phyloP scores from a whole-genome alignment of 345 rosid genomes.

The Eucalyptus polybractea region DNA sequence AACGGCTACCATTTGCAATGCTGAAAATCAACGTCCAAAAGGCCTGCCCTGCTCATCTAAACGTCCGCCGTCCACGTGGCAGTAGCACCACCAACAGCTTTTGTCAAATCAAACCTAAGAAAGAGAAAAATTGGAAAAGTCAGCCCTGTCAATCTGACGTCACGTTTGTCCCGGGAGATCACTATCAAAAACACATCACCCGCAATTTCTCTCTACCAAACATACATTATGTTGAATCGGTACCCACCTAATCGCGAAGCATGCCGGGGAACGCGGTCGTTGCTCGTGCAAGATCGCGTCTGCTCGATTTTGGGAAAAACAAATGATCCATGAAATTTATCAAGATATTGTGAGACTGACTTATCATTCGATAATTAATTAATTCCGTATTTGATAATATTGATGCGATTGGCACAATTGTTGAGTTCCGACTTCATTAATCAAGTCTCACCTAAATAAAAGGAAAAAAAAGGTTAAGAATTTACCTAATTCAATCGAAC shows the following conservation, averaged over 20 bases:
- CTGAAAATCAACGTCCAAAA: not conserved
- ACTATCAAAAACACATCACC: not conserved
- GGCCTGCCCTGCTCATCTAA: not conserved
- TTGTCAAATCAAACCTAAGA: not conserved
- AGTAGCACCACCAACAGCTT: not conserved
- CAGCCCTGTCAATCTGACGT: not conserved
- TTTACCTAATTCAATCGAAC: not conserved
- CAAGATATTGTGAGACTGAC: rapidly evolving
- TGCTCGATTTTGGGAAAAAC: not conserved
- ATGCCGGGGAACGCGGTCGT: not conserved
- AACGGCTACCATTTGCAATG: not conserved
- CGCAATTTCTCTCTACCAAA: not conserved
- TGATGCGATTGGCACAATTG: too few species aligned
- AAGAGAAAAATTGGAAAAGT: not conserved
- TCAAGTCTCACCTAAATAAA: not conserved
- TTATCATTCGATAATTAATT: rapidly evolving
- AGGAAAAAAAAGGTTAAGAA: too few species aligned
- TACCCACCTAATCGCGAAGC: not conserved
- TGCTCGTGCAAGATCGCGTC: not conserved
- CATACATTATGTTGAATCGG: not conserved
- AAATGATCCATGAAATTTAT: not conserved
- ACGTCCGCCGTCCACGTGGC: not conserved
- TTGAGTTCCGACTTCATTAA: too few species aligned
- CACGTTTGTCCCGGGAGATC: too few species aligned
- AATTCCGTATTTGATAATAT: rapidly evolving